Conservation (phyloP, 2,329 filamentous ascomycete genomes). For the Lomentospora prolificans region DNA sequence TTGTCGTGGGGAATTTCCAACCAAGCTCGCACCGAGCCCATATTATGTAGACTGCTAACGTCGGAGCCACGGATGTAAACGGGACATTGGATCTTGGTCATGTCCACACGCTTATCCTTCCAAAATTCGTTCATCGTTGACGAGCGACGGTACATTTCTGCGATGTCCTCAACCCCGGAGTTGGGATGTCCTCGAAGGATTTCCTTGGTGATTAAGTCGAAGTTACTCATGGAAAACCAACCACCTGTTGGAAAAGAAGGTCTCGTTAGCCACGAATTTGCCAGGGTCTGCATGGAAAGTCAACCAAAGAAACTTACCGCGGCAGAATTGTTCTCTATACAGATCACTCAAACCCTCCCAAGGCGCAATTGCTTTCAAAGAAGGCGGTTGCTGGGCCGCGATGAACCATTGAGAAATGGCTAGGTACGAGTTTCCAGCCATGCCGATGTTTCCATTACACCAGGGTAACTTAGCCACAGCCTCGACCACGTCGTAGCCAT, state of each 20-base stretch:
- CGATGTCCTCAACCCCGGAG: conserved; percentile 27
- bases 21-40: conserved; percentile 20
- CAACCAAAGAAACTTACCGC: conserved; percentile 7
- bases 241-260: conserved; percentile 20
- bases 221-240: conserved; percentile 27
- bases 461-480: conserved; percentile 19
- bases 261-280: conserved; percentile 3
- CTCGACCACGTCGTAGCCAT: conserved; percentile 20
- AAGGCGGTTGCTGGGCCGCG: conserved; percentile 13
- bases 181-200: conserved; percentile 22
- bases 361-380: conserved; percentile 20
- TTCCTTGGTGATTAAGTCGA: conserved; percentile 28
- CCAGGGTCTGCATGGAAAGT: no score
- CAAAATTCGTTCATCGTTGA: conserved; percentile 24
- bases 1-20: conserved; percentile 15
- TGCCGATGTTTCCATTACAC: conserved; percentile 22
- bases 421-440: conserved; percentile 21
- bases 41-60: conserved; percentile 19
- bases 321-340: conserved; percentile 7
- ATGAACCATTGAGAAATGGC: conserved; percentile 18
- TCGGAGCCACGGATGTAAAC: conserved; percentile 24
- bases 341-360: conserved; percentile 28
- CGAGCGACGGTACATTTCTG: conserved; percentile 28
- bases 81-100: conserved; percentile 24
- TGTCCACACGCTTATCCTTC: conserved; percentile 26